phyloP scores from a whole-genome alignment of 768 basidiomycete genomes.

The Termitomyces sp. region DNA sequence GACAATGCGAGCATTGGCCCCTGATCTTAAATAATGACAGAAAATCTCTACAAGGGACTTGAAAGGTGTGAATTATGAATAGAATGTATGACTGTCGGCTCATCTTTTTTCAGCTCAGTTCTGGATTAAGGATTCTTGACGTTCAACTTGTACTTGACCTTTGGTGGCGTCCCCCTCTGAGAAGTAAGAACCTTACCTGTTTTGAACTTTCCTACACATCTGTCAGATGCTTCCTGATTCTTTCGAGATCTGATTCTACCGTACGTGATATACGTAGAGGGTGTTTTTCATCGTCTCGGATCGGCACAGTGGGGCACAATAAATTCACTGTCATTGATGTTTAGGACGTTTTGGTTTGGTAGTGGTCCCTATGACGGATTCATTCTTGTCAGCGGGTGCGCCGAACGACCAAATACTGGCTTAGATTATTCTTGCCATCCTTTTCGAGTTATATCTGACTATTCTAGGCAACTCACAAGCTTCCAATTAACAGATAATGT shows the following conservation, averaged over 20 bases:
- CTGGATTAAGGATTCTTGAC: neutral
- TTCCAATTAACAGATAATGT: neutral
- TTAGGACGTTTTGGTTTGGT: neutral
- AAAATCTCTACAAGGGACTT: neutral
- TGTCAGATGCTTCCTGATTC: neutral
- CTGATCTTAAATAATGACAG: slow-evolving; percentile 4
- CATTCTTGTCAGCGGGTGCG: too few relatives aligned
- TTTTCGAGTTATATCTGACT: neutral
- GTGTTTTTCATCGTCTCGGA: neutral
- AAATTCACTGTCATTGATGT: neutral
- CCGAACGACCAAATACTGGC: neutral
- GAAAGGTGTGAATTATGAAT: neutral
- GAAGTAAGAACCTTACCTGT: neutral
- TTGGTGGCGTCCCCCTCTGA: slow-evolving; percentile 2
- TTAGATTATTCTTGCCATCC: neutral
- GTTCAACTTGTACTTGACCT: neutral
- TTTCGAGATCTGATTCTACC: neutral
- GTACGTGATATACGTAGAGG: neutral
- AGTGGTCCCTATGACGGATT: too few relatives aligned
- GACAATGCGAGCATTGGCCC: neutral
- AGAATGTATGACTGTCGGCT: neutral
- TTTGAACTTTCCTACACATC: neutral
- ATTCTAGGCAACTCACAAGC: neutral
- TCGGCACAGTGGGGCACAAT: neutral
- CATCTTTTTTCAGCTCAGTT: neutral